Evolutionary conservation across 495 filamentous ascomycete species (phyloP), one percentile per base, ranked within the genome.

Genomic region (Rhypophila decipiens): DNA sequence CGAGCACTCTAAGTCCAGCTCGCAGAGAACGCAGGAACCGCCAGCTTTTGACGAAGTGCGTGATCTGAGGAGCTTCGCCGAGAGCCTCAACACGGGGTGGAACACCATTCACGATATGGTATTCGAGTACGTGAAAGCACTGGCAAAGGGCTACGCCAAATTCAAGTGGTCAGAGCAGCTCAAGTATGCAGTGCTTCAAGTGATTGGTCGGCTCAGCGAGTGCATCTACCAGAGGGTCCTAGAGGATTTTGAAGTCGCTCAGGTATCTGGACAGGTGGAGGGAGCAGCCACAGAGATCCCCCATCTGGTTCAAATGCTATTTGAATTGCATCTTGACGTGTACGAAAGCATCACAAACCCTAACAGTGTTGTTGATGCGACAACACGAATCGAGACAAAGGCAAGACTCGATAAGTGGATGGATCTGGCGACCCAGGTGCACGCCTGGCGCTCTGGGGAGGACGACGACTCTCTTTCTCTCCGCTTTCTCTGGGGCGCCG

Each of bases 291-390:
- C 34, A n/a, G 61, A 60, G 39, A 49, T 70, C 5, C 68, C 72
- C 44, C 70, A 78, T n/a, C 78, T 91, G 60, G 72, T 83, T 1
- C 79, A 96, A 55, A 82, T 83, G 44, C 69, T 94, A 1, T 90
- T 89, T 50, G 93, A 99, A 62, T 71, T 99, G 8, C 88, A 96
- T 56, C 71, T 98, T 2, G 91, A 96, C 46, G 72, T 90, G 7
- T 95, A 86, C 55, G 81, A 85, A 29, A 72, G 80, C 13, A 84
- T 88, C 46, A 91, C 84, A 15, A 83, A 84, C 49, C 82, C 87
- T 0, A 83, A 75, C 59, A 89, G 80, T 48, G 79, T 82, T 12
- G 79, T 86, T 18, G 80, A 84, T 39, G 60, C 69, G 34, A 68
- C 55, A 13, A 83, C 78, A 27, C 71, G 80, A 42, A 48, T 75